These are phyloP conservation scores for Aspergillus ellipticus DNA, from an alignment of 495 filamentous ascomycete genomes.

Conservation along the genomic window DNA sequence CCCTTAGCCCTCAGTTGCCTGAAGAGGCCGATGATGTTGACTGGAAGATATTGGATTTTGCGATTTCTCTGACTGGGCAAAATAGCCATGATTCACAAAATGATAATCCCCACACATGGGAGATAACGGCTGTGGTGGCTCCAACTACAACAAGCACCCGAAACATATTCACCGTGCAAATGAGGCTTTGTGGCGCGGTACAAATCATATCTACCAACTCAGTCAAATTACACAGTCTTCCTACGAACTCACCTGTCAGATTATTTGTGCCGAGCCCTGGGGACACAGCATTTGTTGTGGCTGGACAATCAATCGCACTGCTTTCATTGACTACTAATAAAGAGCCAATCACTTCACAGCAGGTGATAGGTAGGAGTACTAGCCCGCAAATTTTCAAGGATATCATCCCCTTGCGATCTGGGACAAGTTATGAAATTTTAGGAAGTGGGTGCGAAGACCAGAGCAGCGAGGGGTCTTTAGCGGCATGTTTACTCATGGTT, in stretches of 20 bases:
- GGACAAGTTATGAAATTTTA: slow-evolving; percentile 46
- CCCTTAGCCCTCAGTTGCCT: slow-evolving; percentile 14
- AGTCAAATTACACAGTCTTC: slow-evolving; percentile 23
- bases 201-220: slow-evolving; percentile 28
- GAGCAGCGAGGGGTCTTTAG: slow-evolving; percentile 41
- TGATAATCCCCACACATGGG: slow-evolving; percentile 26
- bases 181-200: slow-evolving; percentile 24
- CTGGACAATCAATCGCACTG: slow-evolving; percentile 70
- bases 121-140: slow-evolving; percentile 30
- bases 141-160: slow-evolving; percentile 18
- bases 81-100: slow-evolving; percentile 13
- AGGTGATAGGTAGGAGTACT: slow-evolving; percentile 57
- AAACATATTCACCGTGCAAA: slow-evolving; percentile 28
- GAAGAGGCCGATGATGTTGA: slow-evolving; percentile 31
- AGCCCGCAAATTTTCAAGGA: slow-evolving; percentile 71
- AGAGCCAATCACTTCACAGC: slow-evolving; percentile 64
- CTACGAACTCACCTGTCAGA: slow-evolving; percentile 50
- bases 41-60: slow-evolving; percentile 37
- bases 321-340: slow-evolving; percentile 61
- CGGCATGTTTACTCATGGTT: slow-evolving; percentile 68
- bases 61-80: slow-evolving; percentile 20
- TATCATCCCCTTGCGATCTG: slow-evolving; percentile 72
- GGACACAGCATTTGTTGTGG: slow-evolving; percentile 77
- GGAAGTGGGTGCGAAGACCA: slow-evolving; percentile 43
- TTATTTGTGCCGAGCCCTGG: slow-evolving; percentile 74